Percentiles rank a stretch among this genome's conserved stretches.
phyloP scores from a whole-genome alignment of 2,329 filamentous ascomycete species.

The Thielaviopsis punctulata region DNA sequence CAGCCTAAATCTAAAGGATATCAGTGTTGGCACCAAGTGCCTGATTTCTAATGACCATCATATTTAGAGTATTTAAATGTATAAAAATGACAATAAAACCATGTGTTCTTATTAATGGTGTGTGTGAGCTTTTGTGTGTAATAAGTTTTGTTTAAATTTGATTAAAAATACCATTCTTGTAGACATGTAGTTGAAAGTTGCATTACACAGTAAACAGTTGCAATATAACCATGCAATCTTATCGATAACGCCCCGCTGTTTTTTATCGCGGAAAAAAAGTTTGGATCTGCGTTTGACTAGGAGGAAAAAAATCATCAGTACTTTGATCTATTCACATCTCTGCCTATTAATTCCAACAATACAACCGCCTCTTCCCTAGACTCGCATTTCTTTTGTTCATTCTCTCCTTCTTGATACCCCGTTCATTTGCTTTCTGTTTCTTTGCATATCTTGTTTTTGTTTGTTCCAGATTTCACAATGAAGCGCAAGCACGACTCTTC shows the following conservation, averaged over 20 bases:
- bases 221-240: background rate
- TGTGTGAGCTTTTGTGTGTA: too few species aligned
- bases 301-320: background rate
- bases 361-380: background rate
- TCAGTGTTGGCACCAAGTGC: too few species aligned
- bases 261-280: slow-evolving; percentile 11
- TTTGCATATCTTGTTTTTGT: background rate
- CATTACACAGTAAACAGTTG: too few species aligned
- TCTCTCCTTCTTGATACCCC: slow-evolving; percentile 12
- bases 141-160: too few species aligned
- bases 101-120: too few species aligned
- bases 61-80: background rate
- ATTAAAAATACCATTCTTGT: too few species aligned
- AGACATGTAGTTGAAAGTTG: too few species aligned
- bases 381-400: background rate
- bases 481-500: slow-evolving; percentile 45
- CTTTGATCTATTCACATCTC: background rate
- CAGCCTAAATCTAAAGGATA: background rate
- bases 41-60: too few species aligned
- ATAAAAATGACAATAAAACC: too few species aligned
- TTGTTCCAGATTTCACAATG: slow-evolving; percentile 21
- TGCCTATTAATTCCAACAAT: background rate
- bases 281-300: background rate
- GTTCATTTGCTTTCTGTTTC: slow-evolving; percentile 12
- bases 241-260: slow-evolving; percentile 13